Evolutionary conservation across 257 asterid species (phyloP).

Genomic region (Eustoma russellianum): DNA sequence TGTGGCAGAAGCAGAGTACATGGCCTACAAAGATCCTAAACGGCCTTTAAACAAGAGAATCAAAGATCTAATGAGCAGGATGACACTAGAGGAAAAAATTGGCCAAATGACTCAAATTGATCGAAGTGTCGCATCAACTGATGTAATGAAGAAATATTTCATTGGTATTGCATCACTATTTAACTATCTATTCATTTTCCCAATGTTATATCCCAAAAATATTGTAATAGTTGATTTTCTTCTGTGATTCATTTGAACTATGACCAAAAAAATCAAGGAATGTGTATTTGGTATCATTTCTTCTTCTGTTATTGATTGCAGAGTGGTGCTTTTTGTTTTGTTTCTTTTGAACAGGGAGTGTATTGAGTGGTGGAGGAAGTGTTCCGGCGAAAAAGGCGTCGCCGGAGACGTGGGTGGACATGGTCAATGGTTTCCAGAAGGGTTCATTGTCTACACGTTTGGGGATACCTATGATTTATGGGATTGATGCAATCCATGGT

Average conservation of each 20-base stretch:
- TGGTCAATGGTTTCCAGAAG: conserved; percentile 56
- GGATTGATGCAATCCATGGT: conserved; percentile 69
- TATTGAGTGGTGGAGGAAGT: conserved; percentile 70
- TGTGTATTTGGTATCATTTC: no score
- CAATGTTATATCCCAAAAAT: no score
- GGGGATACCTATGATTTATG: conserved; percentile 56
- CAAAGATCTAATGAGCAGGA: conserved; percentile 47
- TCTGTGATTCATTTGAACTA: no score
- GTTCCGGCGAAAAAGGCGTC: conserved; percentile 44
- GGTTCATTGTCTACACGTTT: conserved; percentile 56
- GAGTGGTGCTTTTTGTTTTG: no score
- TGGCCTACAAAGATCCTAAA: conserved; percentile 38
- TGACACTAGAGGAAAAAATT: conserved; percentile 63
- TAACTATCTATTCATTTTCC: no score
- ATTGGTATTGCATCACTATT: conserved; percentile 25
- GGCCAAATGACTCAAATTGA: conserved; percentile 78
- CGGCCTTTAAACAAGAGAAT: conserved; percentile 37
- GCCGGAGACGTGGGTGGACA: conserved; percentile 49
- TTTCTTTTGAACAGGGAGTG: conserved; percentile 35
- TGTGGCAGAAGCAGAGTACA: conserved; percentile 43
- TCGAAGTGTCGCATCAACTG: conserved; percentile 38
- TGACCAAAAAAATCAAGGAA: no score
- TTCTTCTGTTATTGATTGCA: no score
- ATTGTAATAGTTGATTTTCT: no score
- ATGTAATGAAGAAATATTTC: conserved; percentile 41